Evolutionary conservation across 805 yeast species (phyloP), one percentile per base, ranked within the genome.

Genomic region (Scheffersomyces spartinae): DNA sequence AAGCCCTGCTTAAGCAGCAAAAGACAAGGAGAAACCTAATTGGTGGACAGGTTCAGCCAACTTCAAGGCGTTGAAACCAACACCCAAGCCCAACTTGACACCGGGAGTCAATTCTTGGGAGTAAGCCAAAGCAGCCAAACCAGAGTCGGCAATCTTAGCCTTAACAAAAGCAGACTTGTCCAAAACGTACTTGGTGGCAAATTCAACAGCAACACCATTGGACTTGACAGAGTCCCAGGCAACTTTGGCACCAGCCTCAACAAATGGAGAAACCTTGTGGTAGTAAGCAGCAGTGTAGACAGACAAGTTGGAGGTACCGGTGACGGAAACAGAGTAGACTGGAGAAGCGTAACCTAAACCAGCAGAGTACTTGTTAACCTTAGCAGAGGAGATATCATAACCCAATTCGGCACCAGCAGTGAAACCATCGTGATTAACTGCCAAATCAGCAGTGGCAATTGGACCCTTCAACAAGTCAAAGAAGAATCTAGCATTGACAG

Each of bases 181-280:
- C 53, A 93, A 75, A 43, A 68, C 64, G 74, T 88, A 88, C 74
- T 84, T 88, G 58, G 95, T 74, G 46, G 95, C 97, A 40, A 86
- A 80, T 71, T 91, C 98, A 48, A 91, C 75, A 49, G 79, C 83
- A 46, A 86, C 95, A 50, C 74, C 77, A 56, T 77, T 68, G 44
- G 71, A 64, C 55, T 81, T 70, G 42, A 85, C 72, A 37, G 94
- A 75, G 67, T 85, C 95, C 75, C 88, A 83, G 41, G 91, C 76
- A 48, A 95, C 95, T 71, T 82, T 86, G 50, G 96, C 94, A 68
- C 96, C 98, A 47, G 85, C 94, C 73, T 91, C 95, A 45, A 88
- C 83, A 45, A 66, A 61, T 40, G 93, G 82, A 45, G 85, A 73
- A 37, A 91, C 94, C 62, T 73, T 80, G 78, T 91, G 96, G 84